Conservation (phyloP, 805 yeast species). For the Candida broadrunensis region DNA sequence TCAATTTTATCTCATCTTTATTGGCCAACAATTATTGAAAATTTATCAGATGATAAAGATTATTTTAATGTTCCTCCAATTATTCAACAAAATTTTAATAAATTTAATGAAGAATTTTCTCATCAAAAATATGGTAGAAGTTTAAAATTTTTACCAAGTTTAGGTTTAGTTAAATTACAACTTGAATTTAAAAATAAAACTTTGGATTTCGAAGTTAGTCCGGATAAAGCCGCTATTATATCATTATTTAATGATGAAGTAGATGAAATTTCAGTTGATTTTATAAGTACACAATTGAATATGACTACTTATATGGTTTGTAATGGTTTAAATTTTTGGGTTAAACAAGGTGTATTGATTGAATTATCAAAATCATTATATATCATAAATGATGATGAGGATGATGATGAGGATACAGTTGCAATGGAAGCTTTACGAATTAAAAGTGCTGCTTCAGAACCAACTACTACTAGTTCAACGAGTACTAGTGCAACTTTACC, state of each 20-base stretch:
- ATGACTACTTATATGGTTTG: conserved; percentile 42
- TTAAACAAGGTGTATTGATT: conserved; percentile 49
- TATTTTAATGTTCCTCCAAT: conserved; percentile 47
- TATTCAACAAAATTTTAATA: conserved; percentile 39
- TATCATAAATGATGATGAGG: conserved; percentile 34
- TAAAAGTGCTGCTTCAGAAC: neutral
- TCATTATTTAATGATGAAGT: conserved; percentile 40
- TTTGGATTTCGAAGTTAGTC: conserved; percentile 48
- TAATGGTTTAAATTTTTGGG: conserved; percentile 59
- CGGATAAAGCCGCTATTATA: conserved; percentile 69
- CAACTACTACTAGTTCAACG: conserved; percentile 11
- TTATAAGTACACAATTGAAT: conserved; percentile 31
- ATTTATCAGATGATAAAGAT: conserved; percentile 19
- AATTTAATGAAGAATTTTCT: conserved; percentile 44
- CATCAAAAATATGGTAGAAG: conserved; percentile 53
- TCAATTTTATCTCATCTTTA: conserved; percentile 71
- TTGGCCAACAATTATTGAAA: conserved; percentile 65
- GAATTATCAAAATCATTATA: conserved; percentile 32
- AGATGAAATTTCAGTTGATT: conserved; percentile 29
- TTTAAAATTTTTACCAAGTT: conserved; percentile 52
- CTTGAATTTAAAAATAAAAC: conserved; percentile 37
- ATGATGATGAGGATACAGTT: conserved; percentile 7
- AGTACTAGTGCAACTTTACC: conserved; percentile 13
- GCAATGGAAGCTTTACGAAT: neutral
- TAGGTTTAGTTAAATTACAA: conserved; percentile 62